These are phyloP conservation scores for Seiridium cupressi DNA, from an alignment of 2,329 filamentous ascomycete species.

Conservation along the genomic window DNA sequence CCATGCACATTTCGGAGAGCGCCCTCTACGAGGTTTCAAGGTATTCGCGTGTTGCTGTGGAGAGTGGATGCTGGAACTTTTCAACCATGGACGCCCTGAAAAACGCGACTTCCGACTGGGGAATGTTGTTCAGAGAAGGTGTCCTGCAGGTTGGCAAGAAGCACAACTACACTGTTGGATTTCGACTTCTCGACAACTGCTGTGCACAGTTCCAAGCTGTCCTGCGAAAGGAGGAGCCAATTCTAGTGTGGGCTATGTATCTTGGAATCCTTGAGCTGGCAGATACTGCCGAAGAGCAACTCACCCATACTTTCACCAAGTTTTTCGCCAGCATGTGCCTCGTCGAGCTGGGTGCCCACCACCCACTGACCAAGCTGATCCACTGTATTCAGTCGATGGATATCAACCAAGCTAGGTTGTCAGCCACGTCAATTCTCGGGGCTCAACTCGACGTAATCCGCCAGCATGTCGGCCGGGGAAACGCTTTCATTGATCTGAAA, in stretches of 20 bases:
- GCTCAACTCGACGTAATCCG: not conserved
- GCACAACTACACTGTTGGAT: not conserved
- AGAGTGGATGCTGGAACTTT: not conserved
- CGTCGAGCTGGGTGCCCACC: not conserved
- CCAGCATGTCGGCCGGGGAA: not conserved
- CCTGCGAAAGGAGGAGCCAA: not conserved
- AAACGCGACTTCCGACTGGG: not conserved
- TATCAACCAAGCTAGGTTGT: not conserved
- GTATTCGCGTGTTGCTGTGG: not conserved
- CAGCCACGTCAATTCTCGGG: not conserved
- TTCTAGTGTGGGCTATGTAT: not conserved
- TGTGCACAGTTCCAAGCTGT: not conserved
- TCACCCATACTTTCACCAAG: not conserved
- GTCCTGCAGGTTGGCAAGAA: not conserved
- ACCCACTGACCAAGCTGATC: not conserved
- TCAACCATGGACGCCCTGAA: not conserved
- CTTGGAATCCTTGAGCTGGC: not conserved
- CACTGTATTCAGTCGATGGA: not conserved
- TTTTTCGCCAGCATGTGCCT: not conserved
- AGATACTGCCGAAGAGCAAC: not conserved
- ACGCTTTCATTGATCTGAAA: not conserved
- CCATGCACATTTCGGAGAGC: not conserved
- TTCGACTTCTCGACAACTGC: not conserved
- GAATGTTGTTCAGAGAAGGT: not conserved
- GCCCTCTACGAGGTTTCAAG: not conserved